phyloP scores from a whole-genome alignment of 2,329 filamentous ascomycete species.

The Niveomyces coronatus region DNA sequence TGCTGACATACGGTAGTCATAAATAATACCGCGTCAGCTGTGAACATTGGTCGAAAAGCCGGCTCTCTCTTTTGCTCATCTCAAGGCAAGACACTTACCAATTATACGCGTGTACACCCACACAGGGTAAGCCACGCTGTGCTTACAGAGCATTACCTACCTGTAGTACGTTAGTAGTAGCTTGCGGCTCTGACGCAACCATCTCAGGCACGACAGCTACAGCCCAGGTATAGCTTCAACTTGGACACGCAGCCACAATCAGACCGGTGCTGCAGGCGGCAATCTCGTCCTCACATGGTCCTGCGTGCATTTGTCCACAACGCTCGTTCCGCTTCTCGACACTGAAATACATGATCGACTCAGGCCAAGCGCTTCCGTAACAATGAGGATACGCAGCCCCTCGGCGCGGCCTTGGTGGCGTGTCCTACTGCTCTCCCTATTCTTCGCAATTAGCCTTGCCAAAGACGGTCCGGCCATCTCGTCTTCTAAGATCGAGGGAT shows the following conservation, averaged over 20 bases:
- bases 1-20: no score
- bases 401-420: slow-evolving; percentile 35
- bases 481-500: slow-evolving; percentile 53
- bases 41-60: no score
- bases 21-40: no score
- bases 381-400: slow-evolving; percentile 43
- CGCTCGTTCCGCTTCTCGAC: not conserved
- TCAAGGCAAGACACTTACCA: no score
- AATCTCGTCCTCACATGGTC: not conserved
- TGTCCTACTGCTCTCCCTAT: slow-evolving; percentile 40
- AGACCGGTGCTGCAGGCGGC: no score
- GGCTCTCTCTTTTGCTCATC: no score
- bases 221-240: slow-evolving; percentile 6
- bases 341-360: slow-evolving; percentile 32
- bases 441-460: slow-evolving; percentile 32
- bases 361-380: slow-evolving; percentile 25
- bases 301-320: not conserved
- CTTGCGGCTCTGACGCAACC: slow-evolving; percentile 9
- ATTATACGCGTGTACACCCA: no score
- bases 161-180: no score
- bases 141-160: no score
- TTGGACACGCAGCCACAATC: slow-evolving; percentile 10
- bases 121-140: no score
- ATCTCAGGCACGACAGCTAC: no score
- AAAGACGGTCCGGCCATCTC: slow-evolving; percentile 59